A percentile compares a stretch with the other conserved stretches of the same genome.
phyloP scores from a whole-genome alignment of 345 rosid species.

The Aurinia saxatilis region DNA sequence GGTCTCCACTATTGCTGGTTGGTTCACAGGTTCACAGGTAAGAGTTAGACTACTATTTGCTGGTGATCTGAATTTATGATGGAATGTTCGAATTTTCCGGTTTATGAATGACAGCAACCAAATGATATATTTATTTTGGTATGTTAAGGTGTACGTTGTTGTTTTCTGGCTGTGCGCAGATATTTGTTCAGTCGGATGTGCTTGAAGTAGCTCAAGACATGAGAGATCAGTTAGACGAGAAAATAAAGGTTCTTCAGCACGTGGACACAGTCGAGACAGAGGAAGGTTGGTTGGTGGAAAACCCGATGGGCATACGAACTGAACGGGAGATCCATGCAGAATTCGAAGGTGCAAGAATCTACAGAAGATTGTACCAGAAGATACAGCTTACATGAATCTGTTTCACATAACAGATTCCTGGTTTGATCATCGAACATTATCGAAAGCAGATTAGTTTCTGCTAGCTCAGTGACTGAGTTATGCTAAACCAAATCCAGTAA shows the following conservation, averaged over 20 bases:
- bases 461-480: not conserved
- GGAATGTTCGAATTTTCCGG: not conserved
- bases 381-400: not conserved
- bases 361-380: constrained; percentile 74
- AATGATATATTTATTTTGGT: not conserved
- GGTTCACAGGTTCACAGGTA: no score
- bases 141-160: not conserved
- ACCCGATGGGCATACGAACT: constrained; percentile 83
- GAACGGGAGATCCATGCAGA: constrained; percentile 92
- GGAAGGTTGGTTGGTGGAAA: constrained; percentile 66
- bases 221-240: constrained; percentile 67
- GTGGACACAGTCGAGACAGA: constrained; percentile 39
- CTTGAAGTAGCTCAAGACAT: constrained; percentile 76
- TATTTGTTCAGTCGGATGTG: constrained; percentile 87
- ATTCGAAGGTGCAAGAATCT: constrained; percentile 64
- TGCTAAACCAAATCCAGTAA: not conserved
- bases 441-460: not conserved
- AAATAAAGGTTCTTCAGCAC: constrained; percentile 37
- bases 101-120: not conserved
- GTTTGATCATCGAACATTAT: not conserved
- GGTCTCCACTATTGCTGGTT: not conserved
- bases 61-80: not conserved
- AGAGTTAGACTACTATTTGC: no score
- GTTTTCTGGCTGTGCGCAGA: constrained; percentile 31
- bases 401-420: not conserved